Conservation (phyloP, 148 eudicot genomes). For the Bassia scoparia region DNA sequence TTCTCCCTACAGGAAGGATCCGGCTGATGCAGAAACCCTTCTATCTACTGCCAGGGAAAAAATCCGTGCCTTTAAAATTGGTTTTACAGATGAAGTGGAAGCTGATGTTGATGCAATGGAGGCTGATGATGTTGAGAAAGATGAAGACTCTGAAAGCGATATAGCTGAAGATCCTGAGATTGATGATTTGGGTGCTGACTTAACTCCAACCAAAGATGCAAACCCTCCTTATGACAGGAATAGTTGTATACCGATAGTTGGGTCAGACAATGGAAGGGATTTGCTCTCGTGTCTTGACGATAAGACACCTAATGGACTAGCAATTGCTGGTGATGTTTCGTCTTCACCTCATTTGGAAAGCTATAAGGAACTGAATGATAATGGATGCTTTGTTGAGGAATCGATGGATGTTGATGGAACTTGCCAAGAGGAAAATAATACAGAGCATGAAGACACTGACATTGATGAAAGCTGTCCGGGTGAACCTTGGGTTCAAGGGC, state of each 20-base stretch:
- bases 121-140: conserved; percentile 70
- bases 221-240: conserved; percentile 32
- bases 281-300: conserved; percentile 16
- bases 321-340: conserved; percentile 22
- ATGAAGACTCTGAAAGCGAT: conserved; percentile 88
- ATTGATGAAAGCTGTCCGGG: conserved; percentile 63
- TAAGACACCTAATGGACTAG: conserved; percentile 31
- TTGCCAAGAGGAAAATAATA: conserved; percentile 25
- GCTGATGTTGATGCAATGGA: conserved; percentile 57
- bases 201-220: conserved; percentile 37
- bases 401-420: conserved; percentile 30
- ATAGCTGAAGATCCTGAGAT: conserved; percentile 74
- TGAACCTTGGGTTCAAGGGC: conserved; percentile 91
- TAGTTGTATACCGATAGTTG: conserved; percentile 24
- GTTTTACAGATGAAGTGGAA: conserved; percentile 55
- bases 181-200: conserved; percentile 54
- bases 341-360: conserved; percentile 34
- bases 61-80: conserved; percentile 54
- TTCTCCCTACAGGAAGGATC: conserved; percentile 75
- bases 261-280: conserved; percentile 32
- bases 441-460: conserved; percentile 50
- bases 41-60: conserved; percentile 72
- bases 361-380: conserved; percentile 27
- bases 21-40: conserved; percentile 62
- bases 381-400: conserved; percentile 35